phyloP scores from a whole-genome alignment of 2,329 filamentous ascomycete genomes.

The Knufia petricola region DNA sequence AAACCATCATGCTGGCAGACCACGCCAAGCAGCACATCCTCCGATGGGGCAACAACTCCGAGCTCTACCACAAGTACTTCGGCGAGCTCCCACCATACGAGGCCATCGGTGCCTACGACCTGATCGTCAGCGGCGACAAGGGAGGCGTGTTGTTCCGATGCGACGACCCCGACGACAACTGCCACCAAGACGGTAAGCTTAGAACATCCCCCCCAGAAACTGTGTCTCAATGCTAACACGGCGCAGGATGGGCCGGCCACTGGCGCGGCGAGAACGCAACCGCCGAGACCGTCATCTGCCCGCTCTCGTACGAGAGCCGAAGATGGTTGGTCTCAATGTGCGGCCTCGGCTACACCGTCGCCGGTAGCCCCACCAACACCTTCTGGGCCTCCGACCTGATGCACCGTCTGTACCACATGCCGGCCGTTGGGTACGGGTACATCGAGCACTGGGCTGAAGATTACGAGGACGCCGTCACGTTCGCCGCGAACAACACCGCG shows the following conservation, averaged over 20 bases:
- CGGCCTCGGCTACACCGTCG: slow-evolving; percentile 53
- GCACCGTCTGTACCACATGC: slow-evolving; percentile 57
- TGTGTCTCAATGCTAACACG: slow-evolving; percentile 2
- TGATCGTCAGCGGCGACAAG: slow-evolving; percentile 50
- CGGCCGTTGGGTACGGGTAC: slow-evolving; percentile 48
- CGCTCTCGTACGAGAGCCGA: slow-evolving; percentile 50
- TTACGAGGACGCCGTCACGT: slow-evolving; percentile 45
- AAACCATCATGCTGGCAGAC: slow-evolving; percentile 47
- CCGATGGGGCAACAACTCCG: slow-evolving; percentile 44
- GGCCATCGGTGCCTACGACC: slow-evolving; percentile 54
- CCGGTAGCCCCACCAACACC: slow-evolving; percentile 45
- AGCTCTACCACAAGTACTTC: slow-evolving; percentile 58
- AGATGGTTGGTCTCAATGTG: slow-evolving; percentile 52
- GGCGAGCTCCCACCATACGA: slow-evolving; percentile 49
- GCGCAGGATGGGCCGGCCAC: slow-evolving; percentile 56
- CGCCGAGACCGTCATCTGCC: slow-evolving; percentile 60
- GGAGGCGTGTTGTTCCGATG: slow-evolving; percentile 53
- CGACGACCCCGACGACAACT: slow-evolving; percentile 59
- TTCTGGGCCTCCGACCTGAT: slow-evolving; percentile 60
- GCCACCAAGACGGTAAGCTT: slow-evolving; percentile 39
- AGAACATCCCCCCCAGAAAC: neutral
- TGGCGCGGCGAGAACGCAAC: slow-evolving; percentile 58
- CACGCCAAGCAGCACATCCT: slow-evolving; percentile 53
- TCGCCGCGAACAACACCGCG: slow-evolving; percentile 41
- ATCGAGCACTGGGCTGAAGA: slow-evolving; percentile 55